Percentiles rank a stretch among this genome's conserved stretches.
Evolutionary conservation across 2,329 filamentous ascomycete species (phyloP).

Genomic region (Exophiala dermatitidis): DNA sequence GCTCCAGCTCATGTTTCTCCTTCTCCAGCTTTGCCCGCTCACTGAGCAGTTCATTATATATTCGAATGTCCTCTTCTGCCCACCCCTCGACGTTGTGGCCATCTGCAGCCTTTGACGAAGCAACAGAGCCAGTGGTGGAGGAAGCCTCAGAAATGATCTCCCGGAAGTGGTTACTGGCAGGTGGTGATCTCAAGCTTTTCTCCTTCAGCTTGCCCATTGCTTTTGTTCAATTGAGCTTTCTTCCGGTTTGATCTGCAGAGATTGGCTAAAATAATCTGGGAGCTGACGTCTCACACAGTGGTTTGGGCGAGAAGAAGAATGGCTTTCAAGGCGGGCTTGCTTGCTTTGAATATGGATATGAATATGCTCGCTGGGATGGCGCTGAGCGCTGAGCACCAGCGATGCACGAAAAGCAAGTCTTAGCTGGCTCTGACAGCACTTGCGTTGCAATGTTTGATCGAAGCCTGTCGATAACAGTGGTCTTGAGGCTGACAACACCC

Average conservation of each 20-base stretch:
- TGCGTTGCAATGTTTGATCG: constrained; percentile 1
- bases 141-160: constrained; percentile 2
- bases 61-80: constrained; percentile 24
- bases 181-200: constrained; percentile 8
- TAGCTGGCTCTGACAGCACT: constrained; percentile 2
- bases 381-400: too few species aligned
- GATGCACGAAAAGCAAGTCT: neutral
- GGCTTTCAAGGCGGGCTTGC: neutral
- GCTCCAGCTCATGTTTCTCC: constrained; percentile 24
- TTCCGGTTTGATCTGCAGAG: neutral
- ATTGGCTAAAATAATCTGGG: neutral
- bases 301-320: neutral
- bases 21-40: constrained; percentile 25
- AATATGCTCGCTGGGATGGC: too few species aligned
- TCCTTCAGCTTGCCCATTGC: constrained; percentile 21
- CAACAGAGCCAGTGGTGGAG: neutral
- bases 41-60: constrained; percentile 24
- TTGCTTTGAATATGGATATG: neutral
- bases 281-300: neutral
- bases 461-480: constrained; percentile 10
- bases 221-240: neutral
- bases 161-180: neutral
- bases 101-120: constrained; percentile 17
- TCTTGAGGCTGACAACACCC: constrained; percentile 13
- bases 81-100: constrained; percentile 25